Conservation (phyloP, 169 alveolate species). For the Plasmodium falciparum region DNA sequence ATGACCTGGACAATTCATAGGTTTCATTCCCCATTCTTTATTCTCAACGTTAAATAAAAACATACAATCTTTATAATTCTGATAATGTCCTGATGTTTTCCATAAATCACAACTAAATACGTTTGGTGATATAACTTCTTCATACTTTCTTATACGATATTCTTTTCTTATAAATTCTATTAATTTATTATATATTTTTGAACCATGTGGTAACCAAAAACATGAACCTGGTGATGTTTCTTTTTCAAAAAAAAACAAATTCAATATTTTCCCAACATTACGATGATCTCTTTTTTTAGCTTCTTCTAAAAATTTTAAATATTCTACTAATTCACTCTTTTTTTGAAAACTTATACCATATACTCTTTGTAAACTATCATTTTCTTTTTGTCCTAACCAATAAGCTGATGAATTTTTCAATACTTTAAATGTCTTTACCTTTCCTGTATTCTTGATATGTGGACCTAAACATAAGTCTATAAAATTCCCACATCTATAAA, state of each 20-base stretch:
- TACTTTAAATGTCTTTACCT: constrained; percentile 95
- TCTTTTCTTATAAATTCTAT: constrained; percentile 94
- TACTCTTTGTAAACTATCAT: constrained; percentile 98
- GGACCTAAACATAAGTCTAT: constrained; percentile 99
- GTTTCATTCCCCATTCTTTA: constrained; percentile 98
- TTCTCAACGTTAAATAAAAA: constrained; percentile 94
- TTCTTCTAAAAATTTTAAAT: constrained; percentile 95
- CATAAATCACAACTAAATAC: constrained; percentile 95
- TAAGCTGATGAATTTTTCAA: constrained; percentile 98
- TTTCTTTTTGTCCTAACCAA: constrained; percentile 97
- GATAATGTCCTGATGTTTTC: constrained; percentile 99
- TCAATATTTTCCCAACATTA: constrained; percentile 93
- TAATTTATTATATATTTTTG: constrained; percentile 96
- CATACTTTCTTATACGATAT: constrained; percentile 82
- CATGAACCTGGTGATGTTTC: constrained; percentile 91
- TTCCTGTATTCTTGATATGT: constrained; percentile 96
- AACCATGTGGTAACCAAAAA: constrained; percentile 98
- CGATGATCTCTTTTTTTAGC: constrained; percentile 99
- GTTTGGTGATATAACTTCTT: constrained; percentile 98
- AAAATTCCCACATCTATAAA: constrained; percentile 97
- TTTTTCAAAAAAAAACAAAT: constrained; percentile 96
- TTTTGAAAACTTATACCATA: constrained; percentile 99
- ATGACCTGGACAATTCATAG: constrained; percentile 99
- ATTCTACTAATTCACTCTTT: constrained; percentile 94
- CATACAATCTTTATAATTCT: constrained; percentile 94